Evolutionary conservation across 371 early-diverging fungal species (phyloP).

Genomic region (Apophysomyces trapeziformis): DNA sequence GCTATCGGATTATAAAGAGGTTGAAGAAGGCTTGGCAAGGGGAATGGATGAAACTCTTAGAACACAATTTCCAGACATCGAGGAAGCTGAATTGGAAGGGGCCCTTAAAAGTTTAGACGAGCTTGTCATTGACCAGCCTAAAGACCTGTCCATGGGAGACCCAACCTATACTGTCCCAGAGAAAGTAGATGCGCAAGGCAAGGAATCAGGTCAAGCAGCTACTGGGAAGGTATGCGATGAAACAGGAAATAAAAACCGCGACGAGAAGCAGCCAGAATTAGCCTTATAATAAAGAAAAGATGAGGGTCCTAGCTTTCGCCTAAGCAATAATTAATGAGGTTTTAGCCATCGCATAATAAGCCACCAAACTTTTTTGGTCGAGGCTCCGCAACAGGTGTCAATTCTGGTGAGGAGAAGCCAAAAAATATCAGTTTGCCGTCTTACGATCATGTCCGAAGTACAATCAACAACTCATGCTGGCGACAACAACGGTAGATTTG

Average conservation of each 20-base stretch:
- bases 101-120: constrained; percentile 43
- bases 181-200: neutral
- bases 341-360: neutral
- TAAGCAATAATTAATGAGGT: neutral
- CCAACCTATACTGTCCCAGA: neutral
- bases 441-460: neutral
- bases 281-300: too few relatives aligned
- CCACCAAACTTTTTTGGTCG: neutral
- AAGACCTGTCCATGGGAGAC: neutral
- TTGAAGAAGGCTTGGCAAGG: constrained; percentile 51
- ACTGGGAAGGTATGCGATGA: neutral
- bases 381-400: neutral
- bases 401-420: neutral
- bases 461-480: neutral
- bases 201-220: neutral
- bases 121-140: neutral
- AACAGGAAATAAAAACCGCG: neutral
- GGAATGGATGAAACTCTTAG: constrained; percentile 29
- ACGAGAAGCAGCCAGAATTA: too few relatives aligned
- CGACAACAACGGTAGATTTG: neutral
- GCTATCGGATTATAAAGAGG: constrained; percentile 57
- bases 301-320: too few relatives aligned
- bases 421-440: neutral
- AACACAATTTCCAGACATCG: constrained; percentile 14
- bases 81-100: constrained; percentile 48